Percentiles rank a stretch among this genome's conserved stretches.
phyloP scores from a whole-genome alignment of 1,139 yeast species.

The Saccharomyces hybrid region DNA sequence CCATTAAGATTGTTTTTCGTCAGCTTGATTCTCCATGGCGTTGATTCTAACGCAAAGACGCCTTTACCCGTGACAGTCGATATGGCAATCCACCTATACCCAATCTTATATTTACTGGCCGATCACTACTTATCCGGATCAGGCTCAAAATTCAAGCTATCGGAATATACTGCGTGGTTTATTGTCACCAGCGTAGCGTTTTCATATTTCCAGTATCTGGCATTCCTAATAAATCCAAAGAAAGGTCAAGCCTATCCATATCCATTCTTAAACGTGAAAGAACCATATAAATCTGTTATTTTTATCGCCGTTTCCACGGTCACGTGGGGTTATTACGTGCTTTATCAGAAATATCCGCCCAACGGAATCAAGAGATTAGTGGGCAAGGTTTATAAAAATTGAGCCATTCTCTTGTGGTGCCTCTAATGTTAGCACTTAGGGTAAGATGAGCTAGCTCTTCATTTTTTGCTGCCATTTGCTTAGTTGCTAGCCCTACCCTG shows the following conservation, averaged over 20 bases:
- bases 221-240: slow-evolving; percentile 40
- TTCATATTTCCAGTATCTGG: slow-evolving; percentile 49
- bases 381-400: background rate
- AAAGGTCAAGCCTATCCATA: slow-evolving; percentile 54
- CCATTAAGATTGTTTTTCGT: slow-evolving; percentile 48
- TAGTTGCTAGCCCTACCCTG: background rate
- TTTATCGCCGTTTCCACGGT: slow-evolving; percentile 43
- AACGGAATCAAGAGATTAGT: background rate
- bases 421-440: too few species aligned
- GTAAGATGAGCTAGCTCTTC: too few species aligned
- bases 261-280: slow-evolving; percentile 52
- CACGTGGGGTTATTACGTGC: slow-evolving; percentile 35
- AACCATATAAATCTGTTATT: slow-evolving; percentile 40
- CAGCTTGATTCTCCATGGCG: slow-evolving; percentile 37
- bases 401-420: too few species aligned
- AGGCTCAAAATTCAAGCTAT: slow-evolving; percentile 35
- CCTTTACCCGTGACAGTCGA: slow-evolving; percentile 47
- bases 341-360: slow-evolving; percentile 26
- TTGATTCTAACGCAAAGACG: slow-evolving; percentile 9
- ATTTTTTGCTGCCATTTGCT: too few species aligned
- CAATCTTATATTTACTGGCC: slow-evolving; percentile 42
- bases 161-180: slow-evolving; percentile 35
- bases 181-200: slow-evolving; percentile 38
- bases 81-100: slow-evolving; percentile 52
- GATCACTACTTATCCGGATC: slow-evolving; percentile 49